Evolutionary conservation across 108 stramenopile genomes (phyloP), one percentile per base, ranked within the genome.

Genomic region (Pseudonitzschia multiseries): DNA sequence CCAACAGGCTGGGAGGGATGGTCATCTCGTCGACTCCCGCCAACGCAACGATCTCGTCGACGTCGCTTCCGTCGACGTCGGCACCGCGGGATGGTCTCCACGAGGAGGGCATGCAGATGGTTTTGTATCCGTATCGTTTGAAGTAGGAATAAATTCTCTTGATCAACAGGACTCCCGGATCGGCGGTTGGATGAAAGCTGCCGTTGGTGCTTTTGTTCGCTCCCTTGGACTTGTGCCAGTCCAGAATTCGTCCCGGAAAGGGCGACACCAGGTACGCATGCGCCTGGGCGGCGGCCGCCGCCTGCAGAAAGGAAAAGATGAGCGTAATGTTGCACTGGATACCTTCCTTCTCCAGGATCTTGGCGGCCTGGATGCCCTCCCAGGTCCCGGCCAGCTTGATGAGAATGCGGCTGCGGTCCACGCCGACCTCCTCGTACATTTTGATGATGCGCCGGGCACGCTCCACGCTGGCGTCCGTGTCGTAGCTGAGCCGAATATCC

Each of bases 311-410:
- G 54, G 85, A 88, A 85, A 98, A 99, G 28, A 99, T 80, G 26
- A 98, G 84, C 8, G 99, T 99, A 53, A 99, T 81, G 81, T 99
- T 98, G 82, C 97, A 98, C 62, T 83, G 80, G 65, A 99, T 96
- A 46, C 96, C 97, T 74, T 98, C 94, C 74, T 84, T 74, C 84
- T 98, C 93, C 68, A 99, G 84, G 32, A 86, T 75, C 76, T 89
- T 81, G 43, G 95, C 95, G 1, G 98, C 98, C 72, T 87, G 91
- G 73, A 99, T 97, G 29, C 98, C 98, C 74, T 99, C 99, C 98
- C 97, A 99, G 42, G 99, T 99, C 41, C 92, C 96, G 20, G 98
- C 98, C 40, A 99, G 72, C 83, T 99, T 99, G 81, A 99, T 97
- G 57, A 99, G 78, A 59, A 99, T 87, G 27, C 97, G 86, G 24